Evolutionary conservation across 1,139 yeast genomes (phyloP).

Genomic region (Hanseniaspora sp.): DNA sequence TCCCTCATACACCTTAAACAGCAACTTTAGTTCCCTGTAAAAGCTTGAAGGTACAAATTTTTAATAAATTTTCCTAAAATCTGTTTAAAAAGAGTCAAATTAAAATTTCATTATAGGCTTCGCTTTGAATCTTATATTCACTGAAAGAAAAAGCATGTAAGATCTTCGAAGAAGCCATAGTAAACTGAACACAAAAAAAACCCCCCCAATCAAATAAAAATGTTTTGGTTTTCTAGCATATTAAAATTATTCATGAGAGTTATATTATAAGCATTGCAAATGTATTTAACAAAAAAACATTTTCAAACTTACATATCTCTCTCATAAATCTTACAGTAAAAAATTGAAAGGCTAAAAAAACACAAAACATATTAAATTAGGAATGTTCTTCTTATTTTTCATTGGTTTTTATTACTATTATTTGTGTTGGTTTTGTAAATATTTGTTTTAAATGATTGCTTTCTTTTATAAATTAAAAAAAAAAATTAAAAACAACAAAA

Average conservation of each 20-base stretch:
- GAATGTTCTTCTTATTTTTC: too few species aligned
- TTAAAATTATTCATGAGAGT: background rate
- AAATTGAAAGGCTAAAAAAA: background rate
- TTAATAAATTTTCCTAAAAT: constrained; percentile 2
- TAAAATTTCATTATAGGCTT: constrained; percentile 39
- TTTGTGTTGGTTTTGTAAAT: background rate
- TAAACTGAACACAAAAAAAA: background rate
- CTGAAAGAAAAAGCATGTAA: constrained; percentile 37
- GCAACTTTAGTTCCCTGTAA: background rate
- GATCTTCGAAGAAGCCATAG: constrained; percentile 60
- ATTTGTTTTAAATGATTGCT: background rate
- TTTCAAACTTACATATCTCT: background rate
- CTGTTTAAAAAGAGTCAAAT: constrained; percentile 8
- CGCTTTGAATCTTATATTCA: constrained; percentile 62
- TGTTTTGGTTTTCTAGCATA: background rate
- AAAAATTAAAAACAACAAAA: too few species aligned
- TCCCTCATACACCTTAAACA: constrained; percentile 12
- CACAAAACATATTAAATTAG: too few species aligned
- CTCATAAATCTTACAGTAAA: background rate
- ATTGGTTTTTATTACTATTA: background rate
- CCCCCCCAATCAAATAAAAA: background rate
- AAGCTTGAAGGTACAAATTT: constrained; percentile 12
- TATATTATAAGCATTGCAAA: background rate
- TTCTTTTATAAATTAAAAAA: background rate
- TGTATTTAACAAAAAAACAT: background rate